Evolutionary conservation across 768 basidiomycete genomes (phyloP).

Genomic region (Amanita molliuscula): DNA sequence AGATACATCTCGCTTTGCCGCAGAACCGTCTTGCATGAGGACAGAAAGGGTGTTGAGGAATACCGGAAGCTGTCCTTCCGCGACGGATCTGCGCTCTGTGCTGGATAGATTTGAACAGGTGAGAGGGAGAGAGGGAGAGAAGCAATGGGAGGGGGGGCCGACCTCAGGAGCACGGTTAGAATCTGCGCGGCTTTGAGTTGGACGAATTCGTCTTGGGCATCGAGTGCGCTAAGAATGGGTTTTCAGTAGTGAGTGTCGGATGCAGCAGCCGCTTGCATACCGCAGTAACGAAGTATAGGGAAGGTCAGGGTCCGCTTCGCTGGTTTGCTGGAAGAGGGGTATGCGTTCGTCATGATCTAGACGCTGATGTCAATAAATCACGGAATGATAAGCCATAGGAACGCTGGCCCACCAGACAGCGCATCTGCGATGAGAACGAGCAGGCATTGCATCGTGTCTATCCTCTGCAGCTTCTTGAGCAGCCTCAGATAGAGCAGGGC

Average conservation of each 20-base stretch:
- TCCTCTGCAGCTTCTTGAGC: constrained; percentile 72
- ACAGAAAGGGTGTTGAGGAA: constrained; percentile 51
- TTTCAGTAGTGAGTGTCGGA: background rate
- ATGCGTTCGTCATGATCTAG: constrained; percentile 85
- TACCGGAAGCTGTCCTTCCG: constrained; percentile 28
- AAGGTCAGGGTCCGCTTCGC: constrained; percentile 62
- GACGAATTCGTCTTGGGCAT: constrained; percentile 89
- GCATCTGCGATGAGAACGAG: constrained; percentile 86
- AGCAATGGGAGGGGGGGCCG: constrained; percentile 7
- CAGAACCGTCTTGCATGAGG: constrained; percentile 48
- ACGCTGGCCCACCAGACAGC: constrained; percentile 53
- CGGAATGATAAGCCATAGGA: background rate
- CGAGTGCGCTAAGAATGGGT: constrained; percentile 46
- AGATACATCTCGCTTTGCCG: constrained; percentile 76
- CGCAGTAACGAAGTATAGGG: constrained; percentile 74
- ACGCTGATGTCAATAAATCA: background rate
- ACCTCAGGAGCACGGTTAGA: constrained; percentile 79
- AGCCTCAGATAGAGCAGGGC: constrained; percentile 84
- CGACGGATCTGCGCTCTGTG: constrained; percentile 1
- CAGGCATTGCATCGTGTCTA: constrained; percentile 82
- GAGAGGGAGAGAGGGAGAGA: background rate
- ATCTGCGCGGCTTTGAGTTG: constrained; percentile 86
- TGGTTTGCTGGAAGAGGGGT: constrained; percentile 55
- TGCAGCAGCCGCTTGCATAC: constrained; percentile 24
- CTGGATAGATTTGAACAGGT: background rate